Evolutionary conservation across 495 filamentous ascomycete species (phyloP), one percentile per base, ranked within the genome.

Genomic region (Corynascus novoguineensis): DNA sequence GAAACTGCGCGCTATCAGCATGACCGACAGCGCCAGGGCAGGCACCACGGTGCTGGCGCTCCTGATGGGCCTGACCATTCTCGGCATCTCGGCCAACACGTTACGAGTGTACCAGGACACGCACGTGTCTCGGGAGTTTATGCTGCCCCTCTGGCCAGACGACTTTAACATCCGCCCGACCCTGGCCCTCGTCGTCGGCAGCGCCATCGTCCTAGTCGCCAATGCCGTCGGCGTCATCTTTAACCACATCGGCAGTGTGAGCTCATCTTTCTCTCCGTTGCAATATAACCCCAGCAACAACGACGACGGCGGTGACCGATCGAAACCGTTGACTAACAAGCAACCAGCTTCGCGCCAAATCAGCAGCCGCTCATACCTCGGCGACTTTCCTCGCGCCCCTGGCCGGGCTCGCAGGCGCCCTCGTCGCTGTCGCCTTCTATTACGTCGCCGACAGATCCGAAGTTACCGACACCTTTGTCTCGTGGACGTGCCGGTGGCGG

Each of bases 401-500:
- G 22, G 44, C 77, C 50, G 68, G 71, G 48, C 66, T 81, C 46
- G 62, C 68, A 40, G 76, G 73, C 42, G 71, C 71, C n/a, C 62
- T 81, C 55, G 69, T 81, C 56, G 73, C 73, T 59, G 73, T 77
- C 52, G 64, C 71, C 47, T 78, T 81, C 68, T 81, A 76, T 68
- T 83, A 83, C 59, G 70, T 68, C 46, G 73, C 78, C 68, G 79
- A 81, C 57, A 60, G 73, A 24, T 81, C 78, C 2, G 62, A 62
- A 38, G 69, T 64, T 6, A 65, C 69, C 52, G 74, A 75, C 60
- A 77, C 77, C 37, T 63, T 81, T 28, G 60, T 81, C 62, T 78
- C 74, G 65, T 83, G 80, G 80, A 75, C 72, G 25, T 83, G 80
- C 67, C 77, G 76, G 48, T 83, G 79, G 79, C 61, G 60, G 5